These are phyloP conservation scores for Osmanthus fragrans DNA, from an alignment of 257 asterid genomes.

Conservation along the genomic window DNA sequence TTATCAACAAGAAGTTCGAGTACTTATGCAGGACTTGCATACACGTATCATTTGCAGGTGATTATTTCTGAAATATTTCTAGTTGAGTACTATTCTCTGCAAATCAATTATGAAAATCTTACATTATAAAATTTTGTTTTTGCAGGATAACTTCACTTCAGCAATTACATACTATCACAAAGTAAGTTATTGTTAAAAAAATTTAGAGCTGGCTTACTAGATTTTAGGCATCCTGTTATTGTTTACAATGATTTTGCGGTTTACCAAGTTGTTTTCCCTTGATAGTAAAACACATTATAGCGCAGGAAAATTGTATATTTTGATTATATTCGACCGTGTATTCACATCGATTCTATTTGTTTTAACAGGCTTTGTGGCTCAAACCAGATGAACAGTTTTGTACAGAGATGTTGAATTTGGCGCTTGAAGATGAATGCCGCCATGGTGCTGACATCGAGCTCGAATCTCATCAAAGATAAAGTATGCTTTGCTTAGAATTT, in stretches of 20 bases:
- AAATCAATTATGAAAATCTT: neutral
- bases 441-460: conserved; percentile 26
- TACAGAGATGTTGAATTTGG: conserved; percentile 85
- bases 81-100: neutral
- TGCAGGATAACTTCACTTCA: conserved; percentile 73
- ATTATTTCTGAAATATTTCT: neutral
- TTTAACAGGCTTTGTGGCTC: conserved; percentile 80
- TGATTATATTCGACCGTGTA: neutral
- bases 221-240: neutral
- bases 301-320: neutral
- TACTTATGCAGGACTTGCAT: conserved; percentile 95
- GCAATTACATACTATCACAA: conserved; percentile 92
- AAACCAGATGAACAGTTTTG: conserved; percentile 86
- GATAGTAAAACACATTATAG: neutral
- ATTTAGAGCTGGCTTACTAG: too few species aligned
- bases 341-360: neutral
- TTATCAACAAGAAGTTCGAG: conserved; percentile 86
- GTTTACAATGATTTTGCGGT: neutral
- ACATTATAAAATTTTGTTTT: conserved; percentile 9
- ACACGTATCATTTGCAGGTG: conserved; percentile 93
- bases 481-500: neutral
- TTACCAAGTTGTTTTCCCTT: neutral
- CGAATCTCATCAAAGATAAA: conserved; percentile 13
- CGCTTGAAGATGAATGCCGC: conserved; percentile 77
- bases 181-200: conserved; percentile 34